These are phyloP conservation scores for Ormosia emarginata DNA, from an alignment of 306 rosid species.

Conservation along the genomic window DNA sequence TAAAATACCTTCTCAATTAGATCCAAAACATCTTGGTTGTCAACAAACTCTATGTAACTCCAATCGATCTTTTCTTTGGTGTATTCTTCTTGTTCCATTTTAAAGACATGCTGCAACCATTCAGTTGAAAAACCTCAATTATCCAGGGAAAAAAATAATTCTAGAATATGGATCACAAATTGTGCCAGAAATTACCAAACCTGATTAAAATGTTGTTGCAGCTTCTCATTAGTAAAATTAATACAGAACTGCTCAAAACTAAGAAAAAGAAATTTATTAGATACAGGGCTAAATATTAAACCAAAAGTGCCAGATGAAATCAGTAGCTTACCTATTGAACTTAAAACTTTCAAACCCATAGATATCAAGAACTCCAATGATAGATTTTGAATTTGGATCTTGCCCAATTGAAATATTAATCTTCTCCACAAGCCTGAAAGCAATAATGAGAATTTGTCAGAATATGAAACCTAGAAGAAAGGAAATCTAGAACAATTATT, in stretches of 20 bases:
- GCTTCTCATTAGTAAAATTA: constrained; percentile 96
- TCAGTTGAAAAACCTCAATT: constrained; percentile 22
- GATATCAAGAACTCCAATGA: constrained; percentile 99
- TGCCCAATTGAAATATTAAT: constrained; percentile 95
- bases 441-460: constrained; percentile 19
- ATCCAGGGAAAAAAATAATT: not conserved
- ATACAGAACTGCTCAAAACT: constrained; percentile 99
- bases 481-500: constrained; percentile 1
- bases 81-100: constrained; percentile 99
- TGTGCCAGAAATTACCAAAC: constrained; percentile 42
- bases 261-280: constrained; percentile 32
- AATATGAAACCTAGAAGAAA: constrained; percentile 27
- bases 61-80: constrained; percentile 94
- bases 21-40: constrained; percentile 98
- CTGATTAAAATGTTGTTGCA: constrained; percentile 99
- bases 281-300: constrained; percentile 13
- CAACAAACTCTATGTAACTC: constrained; percentile 99
- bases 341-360: constrained; percentile 99
- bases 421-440: constrained; percentile 91
- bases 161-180: constrained; percentile 9
- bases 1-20: constrained; percentile 83
- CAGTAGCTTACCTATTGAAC: constrained; percentile 74
- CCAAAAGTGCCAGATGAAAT: constrained; percentile 17
- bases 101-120: constrained; percentile 88
- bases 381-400: constrained; percentile 89